Percentiles rank a stretch among this genome's conserved stretches.
These are phyloP conservation scores for Pelargonium hybrid DNA, from an alignment of 441 rosid genomes.

Conservation along the genomic window DNA sequence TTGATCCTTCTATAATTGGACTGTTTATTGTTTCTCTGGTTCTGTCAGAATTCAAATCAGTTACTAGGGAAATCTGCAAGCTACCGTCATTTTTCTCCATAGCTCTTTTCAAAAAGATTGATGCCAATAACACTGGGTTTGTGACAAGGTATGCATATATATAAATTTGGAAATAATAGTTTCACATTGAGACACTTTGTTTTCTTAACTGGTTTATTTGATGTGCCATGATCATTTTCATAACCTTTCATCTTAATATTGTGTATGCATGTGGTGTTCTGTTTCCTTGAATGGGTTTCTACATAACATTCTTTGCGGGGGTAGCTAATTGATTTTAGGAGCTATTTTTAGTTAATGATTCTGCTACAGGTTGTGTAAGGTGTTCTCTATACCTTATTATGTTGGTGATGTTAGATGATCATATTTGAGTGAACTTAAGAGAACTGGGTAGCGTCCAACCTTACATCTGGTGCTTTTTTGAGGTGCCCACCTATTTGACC, in stretches of 20 bases:
- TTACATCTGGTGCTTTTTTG: no score
- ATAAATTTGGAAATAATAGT: background rate
- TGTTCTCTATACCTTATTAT: background rate
- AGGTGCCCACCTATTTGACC: no score
- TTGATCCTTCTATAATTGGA: slow-evolving; percentile 12
- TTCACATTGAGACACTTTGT: background rate
- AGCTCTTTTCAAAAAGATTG: slow-evolving; percentile 68
- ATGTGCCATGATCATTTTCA: background rate
- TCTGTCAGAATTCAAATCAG: slow-evolving; percentile 64
- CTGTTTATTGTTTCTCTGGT: slow-evolving; percentile 17
- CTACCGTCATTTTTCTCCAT: slow-evolving; percentile 88
- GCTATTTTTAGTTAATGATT: background rate
- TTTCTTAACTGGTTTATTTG: background rate
- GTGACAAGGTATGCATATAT: slow-evolving; percentile 55
- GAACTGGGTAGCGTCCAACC: background rate
- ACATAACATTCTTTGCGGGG: background rate
- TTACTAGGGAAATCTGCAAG: slow-evolving; percentile 91
- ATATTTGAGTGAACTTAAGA: background rate
- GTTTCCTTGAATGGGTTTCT: background rate
- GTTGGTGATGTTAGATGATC: background rate
- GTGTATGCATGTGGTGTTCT: background rate
- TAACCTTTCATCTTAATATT: background rate
- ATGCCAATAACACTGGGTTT: slow-evolving; percentile 47
- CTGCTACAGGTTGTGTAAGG: background rate
- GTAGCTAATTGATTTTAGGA: background rate